phyloP scores from a whole-genome alignment of 139 green algal genomes.

The Chlamydomonas sphaeroides region DNA sequence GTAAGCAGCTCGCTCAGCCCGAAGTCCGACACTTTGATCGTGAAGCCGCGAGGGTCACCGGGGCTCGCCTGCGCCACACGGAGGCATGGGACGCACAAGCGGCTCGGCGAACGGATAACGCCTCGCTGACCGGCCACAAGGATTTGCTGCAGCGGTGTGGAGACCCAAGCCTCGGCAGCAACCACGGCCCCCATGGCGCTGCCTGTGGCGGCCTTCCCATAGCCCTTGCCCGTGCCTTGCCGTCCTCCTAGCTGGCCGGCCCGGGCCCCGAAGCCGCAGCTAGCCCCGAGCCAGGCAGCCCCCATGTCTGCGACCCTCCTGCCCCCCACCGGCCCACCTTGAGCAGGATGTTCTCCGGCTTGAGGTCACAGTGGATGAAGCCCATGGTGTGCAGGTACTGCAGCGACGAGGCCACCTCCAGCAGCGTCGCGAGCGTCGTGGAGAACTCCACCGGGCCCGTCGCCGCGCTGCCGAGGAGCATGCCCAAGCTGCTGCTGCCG shows the following conservation, averaged over 20 bases:
- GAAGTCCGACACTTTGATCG: constrained; percentile 56
- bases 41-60: constrained; percentile 34
- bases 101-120: too few species aligned
- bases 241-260: too few species aligned
- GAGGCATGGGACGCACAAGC: too few species aligned
- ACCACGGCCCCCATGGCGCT: too few species aligned
- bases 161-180: too few species aligned
- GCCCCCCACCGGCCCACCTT: constrained; percentile 46
- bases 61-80: constrained; percentile 12
- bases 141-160: too few species aligned
- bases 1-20: constrained; percentile 51
- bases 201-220: too few species aligned
- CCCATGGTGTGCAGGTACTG: constrained; percentile 81
- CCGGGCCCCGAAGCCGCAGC: too few species aligned
- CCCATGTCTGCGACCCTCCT: too few species aligned
- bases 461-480: neutral
- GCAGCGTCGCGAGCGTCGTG: constrained; percentile 39
- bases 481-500: neutral
- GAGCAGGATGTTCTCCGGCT: constrained; percentile 95
- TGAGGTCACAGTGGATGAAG: constrained; percentile 94
- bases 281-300: too few species aligned
- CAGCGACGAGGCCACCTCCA: constrained; percentile 42
- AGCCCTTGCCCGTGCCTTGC: too few species aligned
- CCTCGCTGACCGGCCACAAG: too few species aligned
- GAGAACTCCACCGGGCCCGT: constrained; percentile 42